Evolutionary conservation across 768 basidiomycete genomes (phyloP).

Genomic region (Lactifluus echinatus): DNA sequence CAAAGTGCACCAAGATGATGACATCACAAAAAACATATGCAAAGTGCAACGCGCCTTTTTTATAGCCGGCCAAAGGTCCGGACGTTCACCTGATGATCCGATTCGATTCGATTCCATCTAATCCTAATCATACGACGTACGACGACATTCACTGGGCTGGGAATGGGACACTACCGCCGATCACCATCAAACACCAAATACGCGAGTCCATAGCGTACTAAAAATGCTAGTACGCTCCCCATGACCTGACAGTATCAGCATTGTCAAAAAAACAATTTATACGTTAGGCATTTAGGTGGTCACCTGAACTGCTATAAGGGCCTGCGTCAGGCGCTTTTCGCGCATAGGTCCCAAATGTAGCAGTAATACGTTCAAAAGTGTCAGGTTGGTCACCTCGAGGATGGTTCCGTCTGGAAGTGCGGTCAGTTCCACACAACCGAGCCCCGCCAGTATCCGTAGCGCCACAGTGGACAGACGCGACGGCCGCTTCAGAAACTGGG

Average conservation of each 20-base stretch:
- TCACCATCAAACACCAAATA: slow-evolving; percentile 89
- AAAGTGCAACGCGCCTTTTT: not conserved
- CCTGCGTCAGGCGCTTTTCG: slow-evolving; percentile 70
- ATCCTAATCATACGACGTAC: not conserved
- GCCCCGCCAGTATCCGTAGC: slow-evolving; percentile 48
- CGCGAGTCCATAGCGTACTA: slow-evolving; percentile 83
- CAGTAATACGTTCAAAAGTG: slow-evolving; percentile 82
- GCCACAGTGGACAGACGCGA: slow-evolving; percentile 43
- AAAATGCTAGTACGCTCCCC: slow-evolving; percentile 77
- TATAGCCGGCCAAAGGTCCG: not conserved
- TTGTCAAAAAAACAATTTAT: not conserved
- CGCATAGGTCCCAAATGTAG: slow-evolving; percentile 75
- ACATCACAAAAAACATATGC: not conserved
- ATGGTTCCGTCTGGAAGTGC: slow-evolving; percentile 48
- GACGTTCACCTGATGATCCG: not conserved
- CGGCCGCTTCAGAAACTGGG: slow-evolving; percentile 50
- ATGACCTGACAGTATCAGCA: slow-evolving; percentile 36
- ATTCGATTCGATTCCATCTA: not conserved
- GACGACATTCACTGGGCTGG: no score
- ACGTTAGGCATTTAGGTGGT: slow-evolving; percentile 14
- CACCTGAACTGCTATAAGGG: slow-evolving; percentile 71
- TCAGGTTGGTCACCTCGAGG: slow-evolving; percentile 75
- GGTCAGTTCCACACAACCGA: slow-evolving; percentile 63
- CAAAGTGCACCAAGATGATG: not conserved
- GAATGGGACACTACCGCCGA: slow-evolving; percentile 43